Conservation (phyloP, 2,329 filamentous ascomycete species). For the Calonectria henricotiae region DNA sequence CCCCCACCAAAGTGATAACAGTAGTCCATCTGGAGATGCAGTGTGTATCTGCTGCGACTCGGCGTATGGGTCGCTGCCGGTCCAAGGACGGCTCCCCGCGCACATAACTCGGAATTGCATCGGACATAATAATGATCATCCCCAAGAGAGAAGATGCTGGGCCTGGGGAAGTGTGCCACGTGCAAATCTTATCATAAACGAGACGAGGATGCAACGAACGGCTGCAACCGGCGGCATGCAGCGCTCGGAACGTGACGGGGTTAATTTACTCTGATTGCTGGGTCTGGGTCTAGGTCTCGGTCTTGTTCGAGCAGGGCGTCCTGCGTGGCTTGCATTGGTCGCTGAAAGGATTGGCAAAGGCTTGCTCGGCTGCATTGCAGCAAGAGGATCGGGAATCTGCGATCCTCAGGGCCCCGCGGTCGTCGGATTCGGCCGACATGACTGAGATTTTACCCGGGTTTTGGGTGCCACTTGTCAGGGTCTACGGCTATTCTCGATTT, state of each 20-base stretch:
- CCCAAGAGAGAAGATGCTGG: conserved; percentile 14
- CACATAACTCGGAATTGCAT: conserved; percentile 30
- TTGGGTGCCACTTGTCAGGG: not conserved
- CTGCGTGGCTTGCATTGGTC: conserved; percentile 50
- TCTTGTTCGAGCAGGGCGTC: conserved; percentile 22
- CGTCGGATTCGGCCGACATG: conserved; percentile 36
- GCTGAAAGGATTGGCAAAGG: conserved; percentile 30
- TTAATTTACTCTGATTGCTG: conserved; percentile 27
- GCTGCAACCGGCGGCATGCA: conserved; percentile 40
- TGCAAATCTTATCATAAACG: conserved; percentile 43
- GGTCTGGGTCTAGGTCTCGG: conserved; percentile 23
- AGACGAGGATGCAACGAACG: conserved; percentile 38
- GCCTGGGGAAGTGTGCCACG: conserved; percentile 33
- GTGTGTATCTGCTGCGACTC: not conserved
- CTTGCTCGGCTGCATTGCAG: conserved; percentile 31
- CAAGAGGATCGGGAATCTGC: conserved; percentile 39
- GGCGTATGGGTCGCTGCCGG: conserved; percentile 16
- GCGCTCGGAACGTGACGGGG: conserved; percentile 35
- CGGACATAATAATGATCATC: conserved; percentile 8
- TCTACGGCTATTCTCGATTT: conserved; percentile 9
- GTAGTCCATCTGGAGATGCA: not conserved
- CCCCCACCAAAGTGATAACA: not conserved
- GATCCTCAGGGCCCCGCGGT: conserved; percentile 33
- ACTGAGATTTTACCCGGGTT: conserved; percentile 19
- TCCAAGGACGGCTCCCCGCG: conserved; percentile 23